Conservation (phyloP, 257 asterid species). For the Coffea eugenioides region DNA sequence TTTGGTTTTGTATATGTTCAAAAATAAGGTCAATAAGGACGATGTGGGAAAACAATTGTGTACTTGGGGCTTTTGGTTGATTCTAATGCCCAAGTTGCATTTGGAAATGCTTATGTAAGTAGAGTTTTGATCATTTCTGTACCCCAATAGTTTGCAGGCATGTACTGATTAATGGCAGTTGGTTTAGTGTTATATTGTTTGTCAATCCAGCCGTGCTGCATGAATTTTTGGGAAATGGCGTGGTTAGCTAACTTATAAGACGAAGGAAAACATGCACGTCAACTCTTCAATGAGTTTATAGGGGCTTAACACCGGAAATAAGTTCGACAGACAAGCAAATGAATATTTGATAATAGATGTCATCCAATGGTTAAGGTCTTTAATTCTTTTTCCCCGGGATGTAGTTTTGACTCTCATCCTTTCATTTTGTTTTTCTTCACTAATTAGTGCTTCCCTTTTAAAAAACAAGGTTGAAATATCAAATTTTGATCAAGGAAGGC, state of each 20-base stretch:
- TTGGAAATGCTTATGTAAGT: background rate
- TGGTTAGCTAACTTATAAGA: slow-evolving; percentile 13
- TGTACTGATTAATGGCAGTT: background rate
- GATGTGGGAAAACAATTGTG: background rate
- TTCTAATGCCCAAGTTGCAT: background rate
- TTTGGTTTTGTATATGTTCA: background rate
- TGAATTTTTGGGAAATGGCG: background rate
- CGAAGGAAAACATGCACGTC: background rate
- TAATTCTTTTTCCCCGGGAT: no score
- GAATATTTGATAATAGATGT: background rate
- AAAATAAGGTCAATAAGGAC: background rate
- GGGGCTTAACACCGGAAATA: no score
- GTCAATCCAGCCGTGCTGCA: background rate
- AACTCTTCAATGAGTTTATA: background rate
- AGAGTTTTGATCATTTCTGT: background rate
- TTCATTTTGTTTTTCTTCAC: no score
- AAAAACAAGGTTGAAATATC: no score
- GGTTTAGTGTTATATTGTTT: background rate
- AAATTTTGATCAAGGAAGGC: no score
- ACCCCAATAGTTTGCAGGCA: background rate
- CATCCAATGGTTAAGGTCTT: background rate
- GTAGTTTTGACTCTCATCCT: no score
- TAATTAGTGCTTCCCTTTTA: no score
- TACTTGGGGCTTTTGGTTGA: background rate
- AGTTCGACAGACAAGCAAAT: background rate